Evolutionary conservation across 495 filamentous ascomycete species (phyloP), one percentile per base, ranked within the genome.

Genomic region (Trichoderma orchidacearum): DNA sequence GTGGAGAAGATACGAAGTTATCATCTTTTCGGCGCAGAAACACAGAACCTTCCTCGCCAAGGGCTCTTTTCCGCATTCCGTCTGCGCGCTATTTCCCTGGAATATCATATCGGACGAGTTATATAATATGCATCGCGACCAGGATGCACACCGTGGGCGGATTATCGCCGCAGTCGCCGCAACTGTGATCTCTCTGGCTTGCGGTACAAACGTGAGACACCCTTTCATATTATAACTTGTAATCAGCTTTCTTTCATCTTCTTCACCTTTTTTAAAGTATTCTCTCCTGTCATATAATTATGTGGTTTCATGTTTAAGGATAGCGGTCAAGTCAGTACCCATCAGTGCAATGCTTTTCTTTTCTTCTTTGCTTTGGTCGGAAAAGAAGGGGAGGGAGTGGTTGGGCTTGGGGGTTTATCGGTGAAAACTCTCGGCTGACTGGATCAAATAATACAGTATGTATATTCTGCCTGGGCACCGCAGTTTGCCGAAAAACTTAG

Each of bases 401-500:
- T n/a, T n/a, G n/a, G n/a, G n/a, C n/a, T n/a, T n/a, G n/a, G n/a
- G n/a, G n/a, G n/a, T n/a, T n/a, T n/a, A n/a, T 31, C 34, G 2
- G 21, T 28, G 41, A 25, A 48, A 12, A 28, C 21, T 12, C n/a
- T 32, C 30, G 36, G 34, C 38, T 45, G 51, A 58, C 53, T 30
- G 34, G 41, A 57, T 63, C 30, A 66, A 53, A 18, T 25, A 25
- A 31, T 15, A 53, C 62, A 95, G 90, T 98, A 98, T 81, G 94
- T 91, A 60, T 98, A 96, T 65, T 96, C 90, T 55, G 94, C 93
- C 71, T 98, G 94, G 90, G 92, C 85, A 28, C 93, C 93, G 15
- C 90, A 95, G 68, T 96, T 96, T 63, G 90, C 90, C 25, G 83
- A 90, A 58, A 80, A 77, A 57, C 75, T 98, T 69, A 80, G 86